A percentile compares a stretch with the other conserved stretches of the same genome.
phyloP scores from a whole-genome alignment of 345 rosid species.

The Eucalyptus regnans region DNA sequence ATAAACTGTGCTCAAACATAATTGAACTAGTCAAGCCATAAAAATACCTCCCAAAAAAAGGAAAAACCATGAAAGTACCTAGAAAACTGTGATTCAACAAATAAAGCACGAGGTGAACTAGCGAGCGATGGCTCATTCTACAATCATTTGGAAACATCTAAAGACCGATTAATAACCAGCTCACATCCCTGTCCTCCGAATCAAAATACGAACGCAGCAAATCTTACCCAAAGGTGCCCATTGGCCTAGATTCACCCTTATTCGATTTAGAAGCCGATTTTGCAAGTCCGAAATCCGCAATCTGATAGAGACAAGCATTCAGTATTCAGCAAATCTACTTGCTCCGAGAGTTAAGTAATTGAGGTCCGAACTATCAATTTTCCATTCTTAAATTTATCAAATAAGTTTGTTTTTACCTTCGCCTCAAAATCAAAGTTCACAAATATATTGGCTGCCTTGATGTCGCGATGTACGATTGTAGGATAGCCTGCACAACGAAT shows the following conservation, averaged over 20 bases:
- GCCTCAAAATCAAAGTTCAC: too few relatives aligned
- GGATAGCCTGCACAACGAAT: too few relatives aligned
- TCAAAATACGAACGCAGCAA: background rate
- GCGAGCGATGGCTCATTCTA: background rate
- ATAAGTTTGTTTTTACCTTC: too few relatives aligned
- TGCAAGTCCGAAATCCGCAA: conserved; percentile 92
- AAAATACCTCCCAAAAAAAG: too few relatives aligned
- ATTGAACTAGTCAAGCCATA: too few relatives aligned
- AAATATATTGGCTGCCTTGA: background rate
- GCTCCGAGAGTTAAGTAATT: too few relatives aligned
- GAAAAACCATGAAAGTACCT: too few relatives aligned
- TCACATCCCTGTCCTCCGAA: background rate
- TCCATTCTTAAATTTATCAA: too few relatives aligned
- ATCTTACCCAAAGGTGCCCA: conserved; percentile 91
- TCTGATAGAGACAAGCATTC: conserved; percentile 18
- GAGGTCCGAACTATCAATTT: background rate
- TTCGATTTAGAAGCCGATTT: conserved; percentile 59
- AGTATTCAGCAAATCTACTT: background rate
- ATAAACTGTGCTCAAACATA: too few relatives aligned
- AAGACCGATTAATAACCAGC: background rate
- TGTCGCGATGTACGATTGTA: too few relatives aligned
- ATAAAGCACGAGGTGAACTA: too few relatives aligned
- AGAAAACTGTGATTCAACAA: too few relatives aligned
- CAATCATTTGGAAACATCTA: background rate
- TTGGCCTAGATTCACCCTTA: conserved; percentile 75